Percentiles rank a stretch among this genome's conserved stretches.
Evolutionary conservation across 1,284 basidiomycete species (phyloP).

Genomic region (Neonothopanus nambi): DNA sequence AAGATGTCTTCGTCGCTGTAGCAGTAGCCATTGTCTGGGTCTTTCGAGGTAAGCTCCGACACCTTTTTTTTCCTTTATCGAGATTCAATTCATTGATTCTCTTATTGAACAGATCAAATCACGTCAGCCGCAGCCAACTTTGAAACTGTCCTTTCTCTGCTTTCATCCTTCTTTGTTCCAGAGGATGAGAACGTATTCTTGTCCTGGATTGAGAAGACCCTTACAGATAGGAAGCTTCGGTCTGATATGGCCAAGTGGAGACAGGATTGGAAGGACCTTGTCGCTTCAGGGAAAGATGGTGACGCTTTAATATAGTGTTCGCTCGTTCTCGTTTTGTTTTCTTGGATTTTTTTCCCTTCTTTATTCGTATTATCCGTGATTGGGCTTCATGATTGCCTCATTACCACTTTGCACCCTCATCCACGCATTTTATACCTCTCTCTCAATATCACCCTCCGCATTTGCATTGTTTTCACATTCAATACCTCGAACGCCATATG

Average conservation of each 20-base stretch:
- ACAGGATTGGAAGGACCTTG: conserved; percentile 70
- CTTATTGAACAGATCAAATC: conserved; percentile 61
- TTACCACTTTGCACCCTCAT: too few relatives aligned
- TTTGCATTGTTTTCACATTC: too few relatives aligned
- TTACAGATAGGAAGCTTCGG: conserved; percentile 71
- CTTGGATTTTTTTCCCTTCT: background rate
- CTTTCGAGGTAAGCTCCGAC: conserved; percentile 63
- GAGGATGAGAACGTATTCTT: conserved; percentile 84
- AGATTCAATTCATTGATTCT: conserved; percentile 8
- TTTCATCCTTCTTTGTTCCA: conserved; percentile 91
- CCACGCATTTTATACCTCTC: too few relatives aligned
- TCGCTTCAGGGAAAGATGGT: conserved; percentile 63
- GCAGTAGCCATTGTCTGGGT: conserved; percentile 90
- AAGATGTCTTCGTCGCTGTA: conserved; percentile 84
- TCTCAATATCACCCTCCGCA: too few relatives aligned
- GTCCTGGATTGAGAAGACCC: conserved; percentile 75
- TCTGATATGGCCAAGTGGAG: conserved; percentile 73
- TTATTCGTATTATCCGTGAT: background rate
- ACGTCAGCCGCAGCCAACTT: conserved; percentile 79
- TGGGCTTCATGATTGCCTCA: too few relatives aligned
- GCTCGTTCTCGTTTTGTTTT: background rate
- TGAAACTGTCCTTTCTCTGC: conserved; percentile 84
- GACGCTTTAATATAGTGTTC: conserved; percentile 56
- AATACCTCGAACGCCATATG: too few relatives aligned
- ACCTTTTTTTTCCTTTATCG: conserved; percentile 6